Conservation (phyloP, 2,329 filamentous ascomycete species). For the Trichoderma atroviride region DNA sequence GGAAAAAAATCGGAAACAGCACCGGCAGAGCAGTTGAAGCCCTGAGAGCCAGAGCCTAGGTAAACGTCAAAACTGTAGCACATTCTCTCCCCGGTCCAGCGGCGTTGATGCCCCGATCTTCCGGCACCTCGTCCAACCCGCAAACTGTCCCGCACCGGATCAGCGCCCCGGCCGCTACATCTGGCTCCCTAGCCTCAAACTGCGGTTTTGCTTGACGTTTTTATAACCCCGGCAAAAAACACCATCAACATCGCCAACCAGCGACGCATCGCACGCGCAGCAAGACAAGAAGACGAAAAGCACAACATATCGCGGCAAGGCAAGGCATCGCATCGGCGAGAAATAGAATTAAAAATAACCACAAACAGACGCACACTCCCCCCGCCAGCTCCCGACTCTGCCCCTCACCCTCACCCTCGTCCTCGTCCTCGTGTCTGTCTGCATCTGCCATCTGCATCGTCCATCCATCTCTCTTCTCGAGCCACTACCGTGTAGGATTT, state of each 20-base stretch:
- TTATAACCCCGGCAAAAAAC: not conserved
- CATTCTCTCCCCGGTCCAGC: not conserved
- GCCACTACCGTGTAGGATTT: not conserved
- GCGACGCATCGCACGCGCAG: constrained; percentile 1
- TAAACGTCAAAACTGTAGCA: not conserved
- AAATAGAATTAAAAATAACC: not conserved
- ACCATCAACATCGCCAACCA: not conserved
- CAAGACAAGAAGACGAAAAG: not conserved
- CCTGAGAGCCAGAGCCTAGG: not conserved
- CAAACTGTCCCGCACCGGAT: constrained; percentile 9
- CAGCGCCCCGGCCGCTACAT: constrained; percentile 8
- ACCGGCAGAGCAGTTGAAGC: not conserved
- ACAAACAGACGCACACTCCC: constrained; percentile 1
- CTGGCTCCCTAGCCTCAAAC: not conserved
- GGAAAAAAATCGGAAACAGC: constrained; percentile 4
- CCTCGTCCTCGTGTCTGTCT: not conserved
- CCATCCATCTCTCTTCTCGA: not conserved
- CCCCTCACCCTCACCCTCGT: not conserved
- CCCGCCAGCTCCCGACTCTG: not conserved
- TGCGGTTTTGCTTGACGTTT: not conserved
- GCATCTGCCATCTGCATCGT: not conserved
- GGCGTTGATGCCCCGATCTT: constrained; percentile 17
- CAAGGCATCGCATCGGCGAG: not conserved
- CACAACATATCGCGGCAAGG: not conserved
- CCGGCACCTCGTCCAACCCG: constrained; percentile 16